These are phyloP conservation scores for Actinidia chinensis DNA, from an alignment of 179 eudicot species.

Conservation along the genomic window DNA sequence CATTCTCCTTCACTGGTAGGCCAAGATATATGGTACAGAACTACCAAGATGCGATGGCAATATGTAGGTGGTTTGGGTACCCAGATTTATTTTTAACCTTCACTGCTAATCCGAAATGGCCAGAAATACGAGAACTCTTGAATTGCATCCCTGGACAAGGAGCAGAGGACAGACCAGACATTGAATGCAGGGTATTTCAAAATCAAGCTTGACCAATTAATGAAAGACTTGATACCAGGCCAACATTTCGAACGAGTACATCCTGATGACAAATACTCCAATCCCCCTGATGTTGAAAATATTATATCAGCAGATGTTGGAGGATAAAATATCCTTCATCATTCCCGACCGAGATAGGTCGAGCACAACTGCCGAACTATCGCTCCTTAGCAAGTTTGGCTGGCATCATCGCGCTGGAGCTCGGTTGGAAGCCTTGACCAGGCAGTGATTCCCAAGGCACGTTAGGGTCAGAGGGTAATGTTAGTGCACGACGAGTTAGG, in stretches of 20 bases:
- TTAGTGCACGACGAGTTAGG: no score
- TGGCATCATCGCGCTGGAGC: no score
- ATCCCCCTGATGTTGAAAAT: no score
- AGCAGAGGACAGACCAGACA: conserved; percentile 27
- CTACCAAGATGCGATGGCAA: conserved; percentile 39
- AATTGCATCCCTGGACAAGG: not conserved
- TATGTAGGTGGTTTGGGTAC: conserved; percentile 24
- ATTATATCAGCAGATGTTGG: no score
- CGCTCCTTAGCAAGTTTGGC: no score
- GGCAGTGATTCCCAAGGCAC: no score
- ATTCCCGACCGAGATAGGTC: no score
- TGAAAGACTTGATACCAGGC: conserved; percentile 8
- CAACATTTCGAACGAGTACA: conserved; percentile 16
- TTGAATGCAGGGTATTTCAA: conserved; percentile 24
- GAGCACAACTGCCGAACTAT: no score
- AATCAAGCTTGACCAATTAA: conserved; percentile 20
- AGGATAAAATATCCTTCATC: no score
- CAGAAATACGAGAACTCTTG: conserved; percentile 14
- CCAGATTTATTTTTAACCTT: conserved; percentile 32
- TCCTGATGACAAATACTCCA: no score
- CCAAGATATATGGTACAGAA: conserved; percentile 35
- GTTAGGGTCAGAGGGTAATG: no score
- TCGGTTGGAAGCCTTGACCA: no score
- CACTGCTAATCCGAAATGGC: conserved; percentile 41
- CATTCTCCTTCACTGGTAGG: conserved; percentile 18